Base-by-base conservation (phyloP, 192 early-diverging fungal species). In the Paraglomus brasilianum region DNA sequence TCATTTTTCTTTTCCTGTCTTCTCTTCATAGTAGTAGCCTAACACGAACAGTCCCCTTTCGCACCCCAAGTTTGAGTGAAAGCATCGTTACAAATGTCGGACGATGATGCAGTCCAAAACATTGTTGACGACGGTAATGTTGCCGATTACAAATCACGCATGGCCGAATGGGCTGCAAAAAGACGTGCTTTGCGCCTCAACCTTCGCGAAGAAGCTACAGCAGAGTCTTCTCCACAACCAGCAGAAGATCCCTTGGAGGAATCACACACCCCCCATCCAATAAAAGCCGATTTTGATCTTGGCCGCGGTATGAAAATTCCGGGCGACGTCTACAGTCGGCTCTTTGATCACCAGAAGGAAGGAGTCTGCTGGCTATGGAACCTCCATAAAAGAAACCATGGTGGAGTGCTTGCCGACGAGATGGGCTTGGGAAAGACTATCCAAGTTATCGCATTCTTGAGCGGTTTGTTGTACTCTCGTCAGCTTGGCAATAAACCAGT, bases 391-490 rank as follows among this genome's bases (percentile, higher is more conserved):
- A 93, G 95, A 72, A 82, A 92, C 43, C 87, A 89, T 0, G 96
- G 96, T 2, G 96, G 96, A 0, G 91, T 98, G 22, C 79, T 97
- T 22, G 95, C 93, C 22, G 95, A 97, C 77, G 93, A 96, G 74
- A 96, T 97, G 95, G 95, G 94, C 1, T 75, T 96, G 1, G 96
- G 96, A 9, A 98, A 98, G 66, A 98, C 96, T 0, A 86, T 97
- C 40, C 96, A 98, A 71, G 82, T 93, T 5, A 89, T 92, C 40
- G 78, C 92, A 17, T 96, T 94, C 66, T 78, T 98, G 19, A 87
- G 89, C 6, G 86, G 90, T 8, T 77, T 98, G 47, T 80, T 84
- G 53, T 87, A 91, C 70, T 95, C 93, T 6, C 76, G 74, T 1
- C 69, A 78, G 44, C 15, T 13, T 8, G 50, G 74, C 17, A 70